These are phyloP conservation scores for Podospora pseudopauciseta DNA, from an alignment of 495 filamentous ascomycete species.

Conservation along the genomic window DNA sequence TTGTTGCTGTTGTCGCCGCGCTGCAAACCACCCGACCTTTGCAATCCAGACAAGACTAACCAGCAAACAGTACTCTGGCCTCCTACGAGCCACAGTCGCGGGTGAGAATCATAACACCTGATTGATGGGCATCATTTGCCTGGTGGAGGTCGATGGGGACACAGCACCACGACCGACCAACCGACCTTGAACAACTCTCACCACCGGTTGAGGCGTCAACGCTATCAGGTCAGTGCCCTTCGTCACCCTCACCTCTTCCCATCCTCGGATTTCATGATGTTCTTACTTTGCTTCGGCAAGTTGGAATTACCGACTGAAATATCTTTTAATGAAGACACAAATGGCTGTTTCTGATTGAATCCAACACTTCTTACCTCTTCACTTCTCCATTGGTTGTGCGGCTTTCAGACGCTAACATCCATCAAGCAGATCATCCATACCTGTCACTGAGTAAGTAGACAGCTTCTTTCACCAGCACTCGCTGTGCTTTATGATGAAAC, in stretches of 20 bases:
- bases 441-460: slow-evolving; percentile 22
- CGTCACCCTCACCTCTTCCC: not conserved
- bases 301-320: slow-evolving; percentile 99
- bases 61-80: slow-evolving; percentile 15
- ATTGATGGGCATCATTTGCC: not conserved
- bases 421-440: not conserved
- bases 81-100: slow-evolving; percentile 14
- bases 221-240: slow-evolving; percentile 20
- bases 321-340: slow-evolving; percentile 67
- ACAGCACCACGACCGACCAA: not conserved
- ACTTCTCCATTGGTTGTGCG: slow-evolving; percentile 9
- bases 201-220: not conserved
- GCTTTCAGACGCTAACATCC: slow-evolving; percentile 18
- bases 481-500: slow-evolving; percentile 72
- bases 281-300: slow-evolving; percentile 75
- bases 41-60: slow-evolving; percentile 11
- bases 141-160: not conserved
- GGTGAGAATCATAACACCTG: not conserved
- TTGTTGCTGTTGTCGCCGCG: slow-evolving; percentile 23
- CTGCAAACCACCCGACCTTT: not conserved
- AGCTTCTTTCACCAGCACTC: slow-evolving; percentile 17
- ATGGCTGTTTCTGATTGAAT: slow-evolving; percentile 84
- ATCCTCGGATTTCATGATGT: slow-evolving; percentile 62
- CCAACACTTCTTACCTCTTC: slow-evolving; percentile 9
- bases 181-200: not conserved